These are phyloP conservation scores for Alternaria sp. DNA, from an alignment of 2,329 filamentous ascomycete species.

Conservation along the genomic window DNA sequence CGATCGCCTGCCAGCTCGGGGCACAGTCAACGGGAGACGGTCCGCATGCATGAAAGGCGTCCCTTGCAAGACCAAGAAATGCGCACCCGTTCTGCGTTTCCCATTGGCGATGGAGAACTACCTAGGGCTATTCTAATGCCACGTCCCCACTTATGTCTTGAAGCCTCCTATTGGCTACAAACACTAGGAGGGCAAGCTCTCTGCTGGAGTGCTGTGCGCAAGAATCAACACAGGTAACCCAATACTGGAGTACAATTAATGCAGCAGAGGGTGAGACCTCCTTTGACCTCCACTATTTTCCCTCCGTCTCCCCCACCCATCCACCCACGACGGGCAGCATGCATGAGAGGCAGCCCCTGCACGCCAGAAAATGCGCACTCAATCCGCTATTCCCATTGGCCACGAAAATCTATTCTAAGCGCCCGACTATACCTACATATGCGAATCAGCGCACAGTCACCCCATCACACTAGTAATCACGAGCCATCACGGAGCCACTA, in stretches of 20 bases:
- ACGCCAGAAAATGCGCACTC: slow-evolving; percentile 7
- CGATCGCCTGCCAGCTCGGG: slow-evolving; percentile 18
- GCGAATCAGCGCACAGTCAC: slow-evolving; percentile 16
- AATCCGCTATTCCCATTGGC: slow-evolving; percentile 13
- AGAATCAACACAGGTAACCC: too few species aligned
- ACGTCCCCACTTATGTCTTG: too few species aligned
- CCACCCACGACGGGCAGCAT: slow-evolving; percentile 20
- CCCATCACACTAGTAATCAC: slow-evolving; percentile 15
- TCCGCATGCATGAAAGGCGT: slow-evolving; percentile 28
- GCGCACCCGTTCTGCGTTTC: not conserved
- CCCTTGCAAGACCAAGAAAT: slow-evolving; percentile 19
- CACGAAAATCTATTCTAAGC: slow-evolving; percentile 16
- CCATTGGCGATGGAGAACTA: slow-evolving; percentile 10
- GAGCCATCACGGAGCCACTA: not conserved
- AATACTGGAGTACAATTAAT: too few species aligned
- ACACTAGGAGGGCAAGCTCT: too few species aligned
- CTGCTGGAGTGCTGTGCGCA: too few species aligned
- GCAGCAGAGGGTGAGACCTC: too few species aligned
- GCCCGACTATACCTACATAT: slow-evolving; percentile 5
- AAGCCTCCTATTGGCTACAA: too few species aligned
- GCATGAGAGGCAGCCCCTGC: slow-evolving; percentile 25
- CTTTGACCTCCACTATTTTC: too few species aligned
- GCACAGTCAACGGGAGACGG: slow-evolving; percentile 33
- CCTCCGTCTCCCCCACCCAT: too few species aligned
- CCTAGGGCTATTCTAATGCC: too few species aligned